Evolutionary conservation across 306 rosid species (phyloP), one percentile per base, ranked within the genome.

Genomic region (Cucurbita pepo): DNA sequence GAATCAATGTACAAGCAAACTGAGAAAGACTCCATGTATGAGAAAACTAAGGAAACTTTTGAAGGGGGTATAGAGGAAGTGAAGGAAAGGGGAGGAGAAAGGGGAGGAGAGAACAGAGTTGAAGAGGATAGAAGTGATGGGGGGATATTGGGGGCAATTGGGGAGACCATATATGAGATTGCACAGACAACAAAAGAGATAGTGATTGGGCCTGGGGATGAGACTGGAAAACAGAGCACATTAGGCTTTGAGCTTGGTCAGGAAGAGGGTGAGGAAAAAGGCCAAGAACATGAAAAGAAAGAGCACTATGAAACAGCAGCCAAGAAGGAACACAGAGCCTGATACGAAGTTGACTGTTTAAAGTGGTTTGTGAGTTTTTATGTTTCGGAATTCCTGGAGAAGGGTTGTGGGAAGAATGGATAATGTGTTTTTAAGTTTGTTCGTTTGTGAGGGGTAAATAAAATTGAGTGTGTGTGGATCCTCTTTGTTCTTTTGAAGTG

Each of bases 101-200:
- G 44, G 16, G 55, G 15, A 2, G 4, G 53, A 4, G 58, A 77
- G 70, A 21, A 38, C 34, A 19, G 16, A 22, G 38, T 13, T 0
- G 60, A 62, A 13, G 48, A 45, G 43, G 4, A 56, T 0, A 50
- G 76, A 10, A 53, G 40, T 30, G 79, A 16, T 15, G 79, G 75
- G 8, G 86, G 87, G 6, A 76, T 84, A 15, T 36, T 86, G 19
- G 82, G 76, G 21, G 88, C 90, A 51, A 72, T 88, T 45, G 93
- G 89, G 2, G 98, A 88, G 61, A 86, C 97, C 4, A 71, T 86
- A 40, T 50, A 71, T 7, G 97, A 88, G 79, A 86, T 87, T 5
- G 96, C 90, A 0, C 62, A 87, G 77, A 79, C 88, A 48, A 82
- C 90, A 0, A 86, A 81, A 72, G 79, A 78, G 10, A 36, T 84